A percentile compares a stretch with the other conserved stretches of the same genome.
These are phyloP conservation scores for Trichoderma gamsii DNA, from an alignment of 495 filamentous ascomycete species.

Conservation along the genomic window DNA sequence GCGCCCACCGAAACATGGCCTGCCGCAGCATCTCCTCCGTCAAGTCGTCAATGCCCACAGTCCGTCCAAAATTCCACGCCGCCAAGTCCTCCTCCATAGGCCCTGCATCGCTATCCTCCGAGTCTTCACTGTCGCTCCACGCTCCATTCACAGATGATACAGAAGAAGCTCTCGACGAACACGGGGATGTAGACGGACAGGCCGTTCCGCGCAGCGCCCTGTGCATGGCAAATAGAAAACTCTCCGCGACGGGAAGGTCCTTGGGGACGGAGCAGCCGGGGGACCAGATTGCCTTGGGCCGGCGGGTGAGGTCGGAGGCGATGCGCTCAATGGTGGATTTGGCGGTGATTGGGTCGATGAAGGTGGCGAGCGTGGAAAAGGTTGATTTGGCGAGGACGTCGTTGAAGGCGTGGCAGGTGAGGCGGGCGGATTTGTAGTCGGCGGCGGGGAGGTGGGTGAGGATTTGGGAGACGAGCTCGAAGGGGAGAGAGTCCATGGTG, in stretches of 20 bases:
- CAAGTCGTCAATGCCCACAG: constrained; percentile 22
- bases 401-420: constrained; percentile 14
- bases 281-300: constrained; percentile 14
- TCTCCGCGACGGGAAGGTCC: neutral
- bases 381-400: constrained; percentile 16
- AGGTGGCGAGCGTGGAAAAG: constrained; percentile 7
- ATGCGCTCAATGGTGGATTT: constrained; percentile 12
- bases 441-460: neutral
- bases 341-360: constrained; percentile 16
- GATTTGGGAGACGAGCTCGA: constrained; percentile 17
- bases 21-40: constrained; percentile 20
- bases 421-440: constrained; percentile 10
- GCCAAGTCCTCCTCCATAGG: neutral
- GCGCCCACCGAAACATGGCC: constrained; percentile 20
- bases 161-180: neutral
- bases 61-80: neutral
- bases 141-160: neutral
- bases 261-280: constrained; percentile 5
- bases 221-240: neutral
- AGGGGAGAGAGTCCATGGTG: constrained; percentile 16
- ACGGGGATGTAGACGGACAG: neutral
- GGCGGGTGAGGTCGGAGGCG: constrained; percentile 1
- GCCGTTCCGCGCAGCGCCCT: constrained; percentile 8
- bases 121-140: neutral
- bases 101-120: neutral